A percentile compares a stretch with the other conserved stretches of the same genome.
These are phyloP conservation scores for Triticum turgidum DNA, from an alignment of 176 grass and related monocot genomes.

Conservation along the genomic window DNA sequence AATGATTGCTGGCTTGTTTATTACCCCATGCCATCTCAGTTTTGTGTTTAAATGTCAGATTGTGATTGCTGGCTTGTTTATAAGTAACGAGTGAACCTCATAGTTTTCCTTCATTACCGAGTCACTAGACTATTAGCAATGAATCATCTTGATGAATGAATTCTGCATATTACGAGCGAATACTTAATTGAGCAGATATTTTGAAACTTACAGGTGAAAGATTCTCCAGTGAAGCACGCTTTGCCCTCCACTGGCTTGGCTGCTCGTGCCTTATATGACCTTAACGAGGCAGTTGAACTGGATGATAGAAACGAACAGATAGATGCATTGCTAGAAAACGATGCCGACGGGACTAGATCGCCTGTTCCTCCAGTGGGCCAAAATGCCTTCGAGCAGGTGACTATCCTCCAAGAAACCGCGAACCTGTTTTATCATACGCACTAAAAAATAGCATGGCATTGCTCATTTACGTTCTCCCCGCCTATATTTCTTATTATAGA, in stretches of 20 bases:
- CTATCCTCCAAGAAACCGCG: background rate
- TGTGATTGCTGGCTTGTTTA: background rate
- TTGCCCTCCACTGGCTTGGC: constrained; percentile 74
- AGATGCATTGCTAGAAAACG: constrained; percentile 40
- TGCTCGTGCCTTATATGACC: constrained; percentile 66
- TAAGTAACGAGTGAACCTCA: constrained; percentile 10
- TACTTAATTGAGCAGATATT: constrained; percentile 22
- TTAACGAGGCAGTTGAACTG: constrained; percentile 59
- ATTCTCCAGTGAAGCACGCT: constrained; percentile 48
- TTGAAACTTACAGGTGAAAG: constrained; percentile 58
- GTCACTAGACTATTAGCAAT: background rate
- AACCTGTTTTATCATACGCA: background rate
- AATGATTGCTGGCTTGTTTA: background rate
- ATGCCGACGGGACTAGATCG: constrained; percentile 41
- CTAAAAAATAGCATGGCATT: background rate
- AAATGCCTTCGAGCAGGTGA: constrained; percentile 59
- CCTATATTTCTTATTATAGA: background rate
- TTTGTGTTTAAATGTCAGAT: background rate
- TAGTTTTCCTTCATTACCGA: background rate
- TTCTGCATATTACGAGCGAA: background rate
- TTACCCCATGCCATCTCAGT: background rate
- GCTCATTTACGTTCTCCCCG: background rate
- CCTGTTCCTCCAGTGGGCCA: constrained; percentile 36
- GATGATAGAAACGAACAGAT: constrained; percentile 53
- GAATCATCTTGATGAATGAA: background rate